Percentiles rank a stretch among this genome's conserved stretches.
phyloP scores from a whole-genome alignment of 345 rosid genomes.

The Cardamine chenopodiifolia region DNA sequence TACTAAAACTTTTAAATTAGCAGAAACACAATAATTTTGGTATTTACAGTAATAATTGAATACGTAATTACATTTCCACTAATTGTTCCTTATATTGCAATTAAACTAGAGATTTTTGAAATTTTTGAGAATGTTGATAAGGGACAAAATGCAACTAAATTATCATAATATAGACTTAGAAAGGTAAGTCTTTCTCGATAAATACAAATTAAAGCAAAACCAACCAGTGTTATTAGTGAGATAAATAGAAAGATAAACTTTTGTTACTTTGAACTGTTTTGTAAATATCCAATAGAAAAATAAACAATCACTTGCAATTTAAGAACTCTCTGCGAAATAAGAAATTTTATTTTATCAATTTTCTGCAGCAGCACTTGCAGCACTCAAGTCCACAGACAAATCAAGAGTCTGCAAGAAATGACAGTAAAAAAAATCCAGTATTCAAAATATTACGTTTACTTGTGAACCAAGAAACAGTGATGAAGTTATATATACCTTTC shows the following conservation, averaged over 20 bases:
- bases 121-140: background rate
- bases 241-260: slow-evolving; percentile 10
- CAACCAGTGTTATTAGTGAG: background rate
- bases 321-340: slow-evolving; percentile 5
- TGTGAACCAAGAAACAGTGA: slow-evolving; percentile 29
- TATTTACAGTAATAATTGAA: background rate
- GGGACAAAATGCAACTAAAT: background rate
- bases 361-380: slow-evolving; percentile 67
- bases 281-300: slow-evolving; percentile 17
- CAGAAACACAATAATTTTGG: background rate
- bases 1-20: background rate
- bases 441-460: background rate
- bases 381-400: slow-evolving; percentile 80
- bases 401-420: slow-evolving; percentile 56
- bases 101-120: background rate
- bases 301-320: slow-evolving; percentile 12
- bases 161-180: background rate
- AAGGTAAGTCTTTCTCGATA: background rate
- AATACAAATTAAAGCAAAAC: slow-evolving; percentile 22
- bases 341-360: slow-evolving; percentile 9
- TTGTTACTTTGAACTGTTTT: slow-evolving; percentile 11
- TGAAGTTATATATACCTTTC: slow-evolving; percentile 58
- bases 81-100: background rate
- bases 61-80: background rate
- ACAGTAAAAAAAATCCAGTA: background rate